Evolutionary conservation across 2,329 filamentous ascomycete genomes (phyloP).

Genomic region (Lasiodiplodia sp.): DNA sequence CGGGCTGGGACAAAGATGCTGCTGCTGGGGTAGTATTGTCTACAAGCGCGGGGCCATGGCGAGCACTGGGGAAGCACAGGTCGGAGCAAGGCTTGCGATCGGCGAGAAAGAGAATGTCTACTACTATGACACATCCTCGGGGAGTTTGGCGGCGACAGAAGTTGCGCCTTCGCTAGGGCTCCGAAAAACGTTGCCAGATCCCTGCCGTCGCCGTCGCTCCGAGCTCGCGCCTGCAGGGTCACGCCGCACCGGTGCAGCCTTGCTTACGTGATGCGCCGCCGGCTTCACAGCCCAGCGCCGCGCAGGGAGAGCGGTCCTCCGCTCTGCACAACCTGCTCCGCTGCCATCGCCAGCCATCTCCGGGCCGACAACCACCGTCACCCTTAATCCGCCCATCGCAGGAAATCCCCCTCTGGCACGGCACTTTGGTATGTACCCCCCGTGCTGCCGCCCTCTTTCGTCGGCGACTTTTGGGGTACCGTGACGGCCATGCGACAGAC

Average conservation of each 20-base stretch:
- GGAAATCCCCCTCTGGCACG: neutral
- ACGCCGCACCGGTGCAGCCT: neutral
- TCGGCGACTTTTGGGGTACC: constrained; percentile 18
- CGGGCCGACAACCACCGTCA: constrained; percentile 24
- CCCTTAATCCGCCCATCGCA: constrained; percentile 22
- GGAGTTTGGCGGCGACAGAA: constrained; percentile 26
- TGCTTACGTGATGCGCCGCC: constrained; percentile 2
- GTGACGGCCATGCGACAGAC: constrained; percentile 14
- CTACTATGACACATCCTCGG: constrained; percentile 29
- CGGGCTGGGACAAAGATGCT: constrained; percentile 2
- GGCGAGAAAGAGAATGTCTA: neutral
- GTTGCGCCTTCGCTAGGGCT: constrained; percentile 21
- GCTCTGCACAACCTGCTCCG: constrained; percentile 28
- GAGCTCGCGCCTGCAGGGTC: neutral
- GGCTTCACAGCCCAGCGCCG: constrained; percentile 16
- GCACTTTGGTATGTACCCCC: constrained; percentile 26
- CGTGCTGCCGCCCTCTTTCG: constrained; percentile 7
- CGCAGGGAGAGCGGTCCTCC: constrained; percentile 24
- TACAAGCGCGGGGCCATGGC: constrained; percentile 18
- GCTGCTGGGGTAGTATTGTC: neutral
- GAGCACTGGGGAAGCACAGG: constrained; percentile 14
- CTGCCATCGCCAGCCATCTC: constrained; percentile 28
- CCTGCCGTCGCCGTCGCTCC: constrained; percentile 1
- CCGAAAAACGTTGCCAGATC: constrained; percentile 24
- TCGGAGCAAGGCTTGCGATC: neutral